Evolutionary conservation across 345 rosid species (phyloP), one percentile per base, ranked within the genome.

Genomic region (Brassica rapa): DNA sequence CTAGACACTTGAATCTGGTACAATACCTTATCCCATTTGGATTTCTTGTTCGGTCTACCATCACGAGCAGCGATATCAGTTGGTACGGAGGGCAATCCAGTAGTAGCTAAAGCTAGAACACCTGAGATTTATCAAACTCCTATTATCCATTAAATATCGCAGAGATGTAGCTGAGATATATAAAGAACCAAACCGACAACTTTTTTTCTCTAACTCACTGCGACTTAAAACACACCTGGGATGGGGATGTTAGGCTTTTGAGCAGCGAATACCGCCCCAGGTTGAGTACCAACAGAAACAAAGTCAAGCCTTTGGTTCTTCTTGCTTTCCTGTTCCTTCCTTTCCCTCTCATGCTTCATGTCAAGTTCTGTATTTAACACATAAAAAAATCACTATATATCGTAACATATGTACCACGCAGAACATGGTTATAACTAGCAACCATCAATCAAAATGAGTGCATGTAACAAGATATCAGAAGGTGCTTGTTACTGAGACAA

Each of bases 21-120:
- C 30, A 69, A 53, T 79, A 94, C 96, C 97, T 91, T 90, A 77
- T 91, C 98, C 99, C 99, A 93, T 82, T 95, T 91, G 43, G 96
- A 93, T 83, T 89, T 95, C 86, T 92, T 92, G 86, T 86, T 93
- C 21, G 86, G 94, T 82, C 94, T 84, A 68, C 89, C 90, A 64
- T 95, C 96, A 23, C 89, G 86, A 39, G 80, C 39, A 83, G 76
- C 69, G n/a, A 82, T 76, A 53, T 83, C 78, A 24, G 83, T 43
- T 66, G 86, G 81, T 64, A 80, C 41, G 3, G 92, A 62, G 57
- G 74, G 83, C 77, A 86, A 71, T 39, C 85, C 89, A 83, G 76
- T 84, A 57, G 86, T 76, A 75, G 76, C 75, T 56, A 62, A 82
- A 70, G 79, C 83, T 82, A 88, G 75, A 72, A 84, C 70, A 74